Conservation (phyloP, 129 eudicot genomes). For the Flaveria brownii region DNA sequence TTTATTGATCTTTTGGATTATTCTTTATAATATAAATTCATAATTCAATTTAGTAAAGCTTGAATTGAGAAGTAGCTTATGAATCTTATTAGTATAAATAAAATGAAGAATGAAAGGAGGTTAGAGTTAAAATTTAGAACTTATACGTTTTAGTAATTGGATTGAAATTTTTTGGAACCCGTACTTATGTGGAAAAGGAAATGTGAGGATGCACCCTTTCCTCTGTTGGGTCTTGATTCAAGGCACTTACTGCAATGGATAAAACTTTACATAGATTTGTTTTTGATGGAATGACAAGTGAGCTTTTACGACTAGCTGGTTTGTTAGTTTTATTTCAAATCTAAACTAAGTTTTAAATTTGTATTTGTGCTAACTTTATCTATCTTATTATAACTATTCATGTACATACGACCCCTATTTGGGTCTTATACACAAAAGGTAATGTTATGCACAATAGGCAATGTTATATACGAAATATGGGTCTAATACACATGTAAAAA, state of each 20-base stretch:
- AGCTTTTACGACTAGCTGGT: slow-evolving; percentile 91
- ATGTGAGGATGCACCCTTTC: slow-evolving; percentile 90
- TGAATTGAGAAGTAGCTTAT: slow-evolving; percentile 9
- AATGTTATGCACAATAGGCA: too few relatives aligned
- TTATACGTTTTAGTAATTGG: background rate
- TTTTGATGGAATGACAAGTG: slow-evolving; percentile 82
- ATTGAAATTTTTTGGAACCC: slow-evolving; percentile 56
- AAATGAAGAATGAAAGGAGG: slow-evolving; percentile 4
- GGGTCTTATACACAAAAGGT: too few relatives aligned
- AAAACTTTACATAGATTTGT: slow-evolving; percentile 86
- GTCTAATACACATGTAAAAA: too few relatives aligned
- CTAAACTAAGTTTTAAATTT: background rate
- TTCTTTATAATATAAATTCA: too few relatives aligned
- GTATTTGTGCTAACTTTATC: background rate
- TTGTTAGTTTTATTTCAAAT: slow-evolving; percentile 31
- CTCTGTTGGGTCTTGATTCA: slow-evolving; percentile 87
- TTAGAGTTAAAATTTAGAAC: slow-evolving; percentile 12
- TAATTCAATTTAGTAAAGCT: background rate
- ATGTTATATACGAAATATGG: too few relatives aligned
- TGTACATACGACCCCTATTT: too few relatives aligned
- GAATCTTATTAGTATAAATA: background rate
- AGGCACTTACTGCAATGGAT: slow-evolving; percentile 86
- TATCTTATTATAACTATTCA: background rate
- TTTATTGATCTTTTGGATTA: too few relatives aligned
- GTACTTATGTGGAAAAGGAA: slow-evolving; percentile 85